Evolutionary conservation across 1,284 basidiomycete genomes (phyloP).

Genomic region (Papiliotrema nemorosa): DNA sequence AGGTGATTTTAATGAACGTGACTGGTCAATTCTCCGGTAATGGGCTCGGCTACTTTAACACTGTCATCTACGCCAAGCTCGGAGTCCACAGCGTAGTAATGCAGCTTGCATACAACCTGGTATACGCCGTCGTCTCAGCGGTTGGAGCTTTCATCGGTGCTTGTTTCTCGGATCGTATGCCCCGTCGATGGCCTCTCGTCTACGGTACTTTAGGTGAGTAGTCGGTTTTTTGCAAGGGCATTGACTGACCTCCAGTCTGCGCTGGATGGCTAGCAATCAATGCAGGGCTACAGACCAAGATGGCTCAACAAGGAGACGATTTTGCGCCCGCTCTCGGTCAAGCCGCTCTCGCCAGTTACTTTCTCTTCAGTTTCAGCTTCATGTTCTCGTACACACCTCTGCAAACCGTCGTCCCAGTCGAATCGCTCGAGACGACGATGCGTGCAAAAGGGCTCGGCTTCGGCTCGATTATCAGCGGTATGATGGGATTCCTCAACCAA

Average conservation of each 20-base stretch:
- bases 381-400: slow-evolving; percentile 35
- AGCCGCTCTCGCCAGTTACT: background rate
- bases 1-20: slow-evolving; percentile 40
- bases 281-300: background rate
- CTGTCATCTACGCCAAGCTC: slow-evolving; percentile 28
- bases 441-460: slow-evolving; percentile 59
- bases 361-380: slow-evolving; percentile 15
- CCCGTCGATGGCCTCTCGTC: slow-evolving; percentile 26
- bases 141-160: slow-evolving; percentile 51
- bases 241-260: background rate
- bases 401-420: slow-evolving; percentile 59
- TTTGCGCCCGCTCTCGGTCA: background rate
- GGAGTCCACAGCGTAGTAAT: slow-evolving; percentile 19
- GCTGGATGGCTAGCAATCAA: background rate
- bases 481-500: slow-evolving; percentile 55
- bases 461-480: slow-evolving; percentile 52
- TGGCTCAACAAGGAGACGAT: background rate
- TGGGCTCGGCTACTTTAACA: slow-evolving; percentile 53
- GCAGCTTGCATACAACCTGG: slow-evolving; percentile 57
- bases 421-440: slow-evolving; percentile 58
- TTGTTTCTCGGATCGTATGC: slow-evolving; percentile 27
- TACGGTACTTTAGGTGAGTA: slow-evolving; percentile 29
- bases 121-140: slow-evolving; percentile 56
- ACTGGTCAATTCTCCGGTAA: slow-evolving; percentile 53
- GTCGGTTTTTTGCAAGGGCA: background rate